Evolutionary conservation across 164 flowering plant genomes (phyloP).

Genomic region (Malania oleifera): DNA sequence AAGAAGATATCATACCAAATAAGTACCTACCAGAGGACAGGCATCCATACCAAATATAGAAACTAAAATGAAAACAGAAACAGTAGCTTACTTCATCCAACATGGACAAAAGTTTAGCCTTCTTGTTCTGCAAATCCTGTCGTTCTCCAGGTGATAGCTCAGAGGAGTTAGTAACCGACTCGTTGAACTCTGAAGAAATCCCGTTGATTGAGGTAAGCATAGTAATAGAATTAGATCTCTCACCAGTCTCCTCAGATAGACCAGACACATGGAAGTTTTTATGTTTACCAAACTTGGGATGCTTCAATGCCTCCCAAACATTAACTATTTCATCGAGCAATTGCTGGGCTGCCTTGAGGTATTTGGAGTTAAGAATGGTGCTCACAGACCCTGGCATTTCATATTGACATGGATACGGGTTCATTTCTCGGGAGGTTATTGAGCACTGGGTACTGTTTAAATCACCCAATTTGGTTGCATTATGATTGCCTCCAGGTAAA

Average conservation of each 20-base stretch:
- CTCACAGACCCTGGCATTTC: conserved; percentile 27
- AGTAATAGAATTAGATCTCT: conserved; percentile 14
- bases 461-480: conserved; percentile 27
- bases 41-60: background rate
- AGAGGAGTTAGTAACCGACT: conserved; percentile 28
- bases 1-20: background rate
- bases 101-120: conserved; percentile 69
- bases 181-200: conserved; percentile 31
- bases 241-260: conserved; percentile 33
- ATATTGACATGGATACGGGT: conserved; percentile 22
- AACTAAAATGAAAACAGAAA: background rate
- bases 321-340: conserved; percentile 83
- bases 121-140: conserved; percentile 68
- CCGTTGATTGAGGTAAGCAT: conserved; percentile 19
- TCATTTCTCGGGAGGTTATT: conserved; percentile 21
- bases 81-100: conserved; percentile 64
- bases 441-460: conserved; percentile 22
- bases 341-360: conserved; percentile 67
- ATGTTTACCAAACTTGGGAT: conserved; percentile 30
- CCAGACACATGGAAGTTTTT: conserved; percentile 20
- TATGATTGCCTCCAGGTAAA: conserved; percentile 24
- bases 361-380: conserved; percentile 48
- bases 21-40: background rate
- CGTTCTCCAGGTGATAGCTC: conserved; percentile 62
- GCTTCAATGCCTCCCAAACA: conserved; percentile 55